Evolutionary conservation across 306 rosid species (phyloP).

Genomic region (Trifolium dubium): DNA sequence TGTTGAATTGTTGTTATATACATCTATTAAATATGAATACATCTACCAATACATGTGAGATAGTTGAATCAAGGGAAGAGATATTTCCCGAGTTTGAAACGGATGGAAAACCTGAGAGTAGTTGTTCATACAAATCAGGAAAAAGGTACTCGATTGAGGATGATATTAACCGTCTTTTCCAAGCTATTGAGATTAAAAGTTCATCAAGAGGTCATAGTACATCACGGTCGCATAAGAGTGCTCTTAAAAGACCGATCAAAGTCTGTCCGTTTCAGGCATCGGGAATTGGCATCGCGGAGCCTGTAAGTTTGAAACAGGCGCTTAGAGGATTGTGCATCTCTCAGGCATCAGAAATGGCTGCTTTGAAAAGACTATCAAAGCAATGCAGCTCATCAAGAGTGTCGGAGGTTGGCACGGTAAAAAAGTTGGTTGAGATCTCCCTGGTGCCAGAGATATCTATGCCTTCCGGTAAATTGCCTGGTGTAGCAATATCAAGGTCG

Average conservation of each 20-base stretch:
- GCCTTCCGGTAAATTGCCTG: constrained; percentile 52
- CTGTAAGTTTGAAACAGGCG: constrained; percentile 98
- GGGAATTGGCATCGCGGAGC: constrained; percentile 93
- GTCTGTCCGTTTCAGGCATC: constrained; percentile 70
- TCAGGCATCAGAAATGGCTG: constrained; percentile 99
- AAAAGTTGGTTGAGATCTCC: constrained; percentile 80
- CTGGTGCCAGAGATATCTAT: constrained; percentile 70
- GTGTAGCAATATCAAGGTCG: constrained; percentile 43
- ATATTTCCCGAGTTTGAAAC: constrained; percentile 49
- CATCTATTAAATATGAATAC: constrained; percentile 58
- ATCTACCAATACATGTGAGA: constrained; percentile 62
- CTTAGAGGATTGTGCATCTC: constrained; percentile 93
- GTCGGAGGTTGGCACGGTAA: constrained; percentile 91
- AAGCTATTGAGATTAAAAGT: constrained; percentile 71
- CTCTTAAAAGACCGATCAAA: constrained; percentile 91
- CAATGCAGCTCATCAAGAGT: constrained; percentile 68
- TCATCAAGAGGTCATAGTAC: constrained; percentile 60
- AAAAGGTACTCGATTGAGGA: constrained; percentile 81
- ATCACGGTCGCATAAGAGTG: constrained; percentile 66
- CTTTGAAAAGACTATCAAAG: constrained; percentile 83
- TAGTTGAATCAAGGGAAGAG: constrained; percentile 77
- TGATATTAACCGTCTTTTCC: constrained; percentile 88
- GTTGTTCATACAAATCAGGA: constrained; percentile 51
- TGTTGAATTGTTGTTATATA: constrained; percentile 30
- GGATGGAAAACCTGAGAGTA: constrained; percentile 58